Base-by-base conservation (phyloP, 495 filamentous ascomycete species). In the Penicillium bialowiezense region DNA sequence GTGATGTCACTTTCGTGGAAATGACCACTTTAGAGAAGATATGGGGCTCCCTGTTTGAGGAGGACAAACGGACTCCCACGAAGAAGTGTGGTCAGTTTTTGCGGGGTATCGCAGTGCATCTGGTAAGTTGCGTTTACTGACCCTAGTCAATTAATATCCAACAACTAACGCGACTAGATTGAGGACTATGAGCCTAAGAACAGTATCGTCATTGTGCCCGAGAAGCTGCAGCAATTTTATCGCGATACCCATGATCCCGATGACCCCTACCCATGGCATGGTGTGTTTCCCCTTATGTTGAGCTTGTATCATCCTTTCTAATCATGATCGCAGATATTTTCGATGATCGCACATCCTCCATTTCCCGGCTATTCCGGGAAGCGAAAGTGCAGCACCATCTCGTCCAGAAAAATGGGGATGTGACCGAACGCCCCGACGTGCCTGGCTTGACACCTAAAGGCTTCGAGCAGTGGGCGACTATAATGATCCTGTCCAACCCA, bases 151-250 rank as follows among this genome's bases (percentile, higher is more conserved):
- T 7, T 8, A 2, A 18, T 20, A 26, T 23, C 39, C 26, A 17
- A 47, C 32, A 44, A 14, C 68, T 73, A 38, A 73, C 45, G 42
- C 18, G 24, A 13, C 20, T 54, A 91, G 86, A 90, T 95, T 62
- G 84, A 90, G 36, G 81, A 91, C 46, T 89, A 88, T 58, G 70
- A 82, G 17, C 88, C 90, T 0, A 77, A 75, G 31, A 82, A 84
- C 26, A 89, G 79, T 33, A 74, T 93, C 33, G 88, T 96, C n/a
- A 80, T 96, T 24, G 83, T 85, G 0, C 88, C 90, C 2, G 72
- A 80, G 6, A 96, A 96, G 68, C 80, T 97, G 75, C 76, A 82
- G 12, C 76, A 80, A 41, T 91, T 92, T 51, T 96, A 96, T 60
- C 70, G 78, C 17, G 82, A 76, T 43, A 82, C 86, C 47, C 64